Conservation (phyloP, 768 basidiomycete genomes). For the Pulveroboletus sp. region DNA sequence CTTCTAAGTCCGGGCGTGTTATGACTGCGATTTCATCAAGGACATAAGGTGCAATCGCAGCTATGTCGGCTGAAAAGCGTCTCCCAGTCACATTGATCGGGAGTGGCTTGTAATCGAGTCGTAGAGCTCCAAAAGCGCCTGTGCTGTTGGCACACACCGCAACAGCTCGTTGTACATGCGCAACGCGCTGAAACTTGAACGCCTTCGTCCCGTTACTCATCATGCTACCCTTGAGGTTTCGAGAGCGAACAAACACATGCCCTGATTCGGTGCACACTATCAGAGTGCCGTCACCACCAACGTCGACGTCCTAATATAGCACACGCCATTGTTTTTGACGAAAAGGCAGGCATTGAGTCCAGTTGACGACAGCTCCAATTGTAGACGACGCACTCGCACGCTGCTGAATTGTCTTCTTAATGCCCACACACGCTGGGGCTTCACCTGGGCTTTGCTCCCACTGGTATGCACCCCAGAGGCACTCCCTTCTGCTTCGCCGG, state of each 20-base stretch:
- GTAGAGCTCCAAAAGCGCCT: constrained; percentile 84
- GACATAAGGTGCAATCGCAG: constrained; percentile 57
- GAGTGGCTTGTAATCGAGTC: constrained; percentile 61
- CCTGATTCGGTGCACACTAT: constrained; percentile 94
- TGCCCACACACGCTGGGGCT: constrained; percentile 90
- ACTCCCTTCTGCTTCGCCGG: constrained; percentile 27
- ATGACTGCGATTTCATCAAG: neutral
- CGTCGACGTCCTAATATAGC: constrained; percentile 67
- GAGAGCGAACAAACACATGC: constrained; percentile 82
- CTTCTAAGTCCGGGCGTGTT: neutral
- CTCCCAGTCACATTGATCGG: constrained; percentile 53
- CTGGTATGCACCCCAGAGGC: constrained; percentile 3
- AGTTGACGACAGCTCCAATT: neutral
- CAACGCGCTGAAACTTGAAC: constrained; percentile 76
- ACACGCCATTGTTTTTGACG: neutral
- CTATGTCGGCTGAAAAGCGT: constrained; percentile 61
- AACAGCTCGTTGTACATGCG: constrained; percentile 79
- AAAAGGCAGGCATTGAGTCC: neutral
- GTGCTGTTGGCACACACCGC: constrained; percentile 81
- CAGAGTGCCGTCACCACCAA: constrained; percentile 82
- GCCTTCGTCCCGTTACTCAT: constrained; percentile 37
- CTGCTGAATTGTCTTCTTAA: constrained; percentile 81
- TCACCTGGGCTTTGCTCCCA: constrained; percentile 35
- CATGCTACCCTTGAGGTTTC: constrained; percentile 35
- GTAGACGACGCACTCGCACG: constrained; percentile 50